These are phyloP conservation scores for Zygoascus flipseniorum DNA, from an alignment of 805 yeast species.

Conservation along the genomic window DNA sequence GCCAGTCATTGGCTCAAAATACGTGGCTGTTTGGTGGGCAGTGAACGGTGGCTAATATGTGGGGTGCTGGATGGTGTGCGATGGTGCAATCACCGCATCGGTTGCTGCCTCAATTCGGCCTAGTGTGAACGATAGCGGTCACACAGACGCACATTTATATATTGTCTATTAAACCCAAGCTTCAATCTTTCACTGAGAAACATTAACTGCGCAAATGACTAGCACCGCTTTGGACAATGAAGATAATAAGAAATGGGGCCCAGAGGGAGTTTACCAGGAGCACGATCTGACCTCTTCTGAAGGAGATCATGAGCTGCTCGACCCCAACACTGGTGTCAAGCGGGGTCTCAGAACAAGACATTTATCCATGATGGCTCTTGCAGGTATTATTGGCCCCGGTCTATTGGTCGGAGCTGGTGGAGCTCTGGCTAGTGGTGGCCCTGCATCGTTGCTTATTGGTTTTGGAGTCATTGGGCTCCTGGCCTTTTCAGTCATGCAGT, in stretches of 20 bases:
- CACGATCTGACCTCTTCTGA: neutral
- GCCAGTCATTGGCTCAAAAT: too few relatives aligned
- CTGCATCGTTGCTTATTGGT: slow-evolving; percentile 43
- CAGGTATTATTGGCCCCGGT: slow-evolving; percentile 81
- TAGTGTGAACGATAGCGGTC: too few relatives aligned
- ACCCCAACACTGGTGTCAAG: slow-evolving; percentile 29
- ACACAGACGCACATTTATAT: too few relatives aligned
- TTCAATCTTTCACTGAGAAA: neutral
- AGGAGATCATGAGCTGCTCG: slow-evolving; percentile 7
- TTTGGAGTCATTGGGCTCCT: slow-evolving; percentile 42
- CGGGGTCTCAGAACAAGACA: slow-evolving; percentile 52
- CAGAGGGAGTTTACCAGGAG: neutral
- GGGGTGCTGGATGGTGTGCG: neutral
- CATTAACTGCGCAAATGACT: neutral
- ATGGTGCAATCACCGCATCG: neutral
- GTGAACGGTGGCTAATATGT: too few relatives aligned
- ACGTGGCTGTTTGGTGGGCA: too few relatives aligned
- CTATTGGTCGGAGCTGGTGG: slow-evolving; percentile 56
- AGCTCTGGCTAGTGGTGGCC: slow-evolving; percentile 42
- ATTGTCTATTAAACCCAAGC: neutral
- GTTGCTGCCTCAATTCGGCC: too few relatives aligned
- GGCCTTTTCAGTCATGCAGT: slow-evolving; percentile 45
- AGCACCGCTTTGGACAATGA: neutral
- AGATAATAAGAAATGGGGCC: neutral
- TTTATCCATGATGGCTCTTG: slow-evolving; percentile 73